Conservation (phyloP, 2,329 filamentous ascomycete genomes). For the Fusarium liriodendri region DNA sequence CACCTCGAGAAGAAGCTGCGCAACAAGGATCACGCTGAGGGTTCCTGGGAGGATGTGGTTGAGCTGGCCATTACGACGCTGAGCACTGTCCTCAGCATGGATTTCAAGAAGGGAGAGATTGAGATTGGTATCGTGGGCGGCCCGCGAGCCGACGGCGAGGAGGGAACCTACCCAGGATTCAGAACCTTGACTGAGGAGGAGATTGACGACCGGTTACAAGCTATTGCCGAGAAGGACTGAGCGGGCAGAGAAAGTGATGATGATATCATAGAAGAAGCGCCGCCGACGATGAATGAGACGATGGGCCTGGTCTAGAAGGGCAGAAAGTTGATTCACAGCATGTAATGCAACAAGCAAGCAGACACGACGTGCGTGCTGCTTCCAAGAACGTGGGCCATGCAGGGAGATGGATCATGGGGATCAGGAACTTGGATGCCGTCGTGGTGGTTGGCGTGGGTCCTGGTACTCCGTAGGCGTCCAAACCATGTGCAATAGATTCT, state of each 20-base stretch:
- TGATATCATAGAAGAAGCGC: slow-evolving; percentile 29
- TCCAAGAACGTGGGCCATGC: slow-evolving; percentile 37
- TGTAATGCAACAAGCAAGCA: slow-evolving; percentile 16
- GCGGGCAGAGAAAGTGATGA: slow-evolving; percentile 40
- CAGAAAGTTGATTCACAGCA: slow-evolving; percentile 35
- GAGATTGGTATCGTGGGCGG: slow-evolving; percentile 98
- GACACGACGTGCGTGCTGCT: slow-evolving; percentile 24
- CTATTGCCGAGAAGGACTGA: slow-evolving; percentile 98
- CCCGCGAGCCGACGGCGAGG: slow-evolving; percentile 82
- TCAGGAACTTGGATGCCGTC: slow-evolving; percentile 30
- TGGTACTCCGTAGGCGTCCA: slow-evolving; percentile 34
- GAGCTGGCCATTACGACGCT: slow-evolving; percentile 95
- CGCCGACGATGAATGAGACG: slow-evolving; percentile 18
- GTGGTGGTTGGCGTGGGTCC: slow-evolving; percentile 26
- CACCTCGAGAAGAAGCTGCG: slow-evolving; percentile 99
- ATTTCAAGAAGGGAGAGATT: slow-evolving; percentile 99
- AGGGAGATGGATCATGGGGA: slow-evolving; percentile 37
- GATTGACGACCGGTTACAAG: slow-evolving; percentile 97
- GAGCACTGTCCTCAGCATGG: slow-evolving; percentile 96
- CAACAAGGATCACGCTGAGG: slow-evolving; percentile 95
- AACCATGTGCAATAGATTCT: slow-evolving; percentile 45
- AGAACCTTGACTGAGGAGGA: slow-evolving; percentile 94
- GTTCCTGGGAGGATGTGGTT: slow-evolving; percentile 96
- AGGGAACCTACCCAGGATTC: slow-evolving; percentile 84
- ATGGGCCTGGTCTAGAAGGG: slow-evolving; percentile 18